Evolutionary conservation across 441 rosid genomes (phyloP), one percentile per base, ranked within the genome.

Genomic region (Hypseocharis bilobata): DNA sequence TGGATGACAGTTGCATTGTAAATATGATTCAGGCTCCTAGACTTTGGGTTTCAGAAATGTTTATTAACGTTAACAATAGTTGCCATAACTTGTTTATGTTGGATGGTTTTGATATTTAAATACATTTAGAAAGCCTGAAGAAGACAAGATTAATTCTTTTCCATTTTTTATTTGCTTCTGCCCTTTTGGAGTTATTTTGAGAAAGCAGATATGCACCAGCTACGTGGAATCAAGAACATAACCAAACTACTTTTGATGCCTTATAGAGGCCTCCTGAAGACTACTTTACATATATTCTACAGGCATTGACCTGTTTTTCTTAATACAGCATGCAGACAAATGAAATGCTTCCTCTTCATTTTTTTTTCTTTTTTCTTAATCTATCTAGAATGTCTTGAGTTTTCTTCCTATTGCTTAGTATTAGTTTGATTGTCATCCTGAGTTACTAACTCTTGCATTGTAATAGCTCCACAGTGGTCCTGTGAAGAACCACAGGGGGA

Each of bases 401-500:
- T 22, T 6, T 49, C 29, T 32, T 52, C 60, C 60, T n/a, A 34
- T 25, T 49, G 49, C 59, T 65, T 52, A 63, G 58, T 6, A 26
- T 29, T 36, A 62, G 45, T 45, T 36, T 59, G 22, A 49, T 23
- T 47, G 11, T 22, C 22, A 22, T 22, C 64, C 10, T 14, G 40
- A 62, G 27, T 71, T 36, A 27, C 64, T 55, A 69, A 29, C 27
- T 16, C 26, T 60, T 74, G 60, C 34, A 20, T 72, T 62, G 14
- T 54, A 27, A 45, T 64, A 60, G 60, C 65, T 83, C 77, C 86
- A 85, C 91, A 83, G 80, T 63, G 87, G 91, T 76, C 69, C 84
- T 60, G 88, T 89, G 66, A 81, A 83, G 68, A 85, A 89, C 76
- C 85, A 72, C 61, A 83, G 98, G 74, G 94, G 96, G 61, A 84